Evolutionary conservation across 73 alveolate species (phyloP).

Genomic region (Paramecium biaurelia): DNA sequence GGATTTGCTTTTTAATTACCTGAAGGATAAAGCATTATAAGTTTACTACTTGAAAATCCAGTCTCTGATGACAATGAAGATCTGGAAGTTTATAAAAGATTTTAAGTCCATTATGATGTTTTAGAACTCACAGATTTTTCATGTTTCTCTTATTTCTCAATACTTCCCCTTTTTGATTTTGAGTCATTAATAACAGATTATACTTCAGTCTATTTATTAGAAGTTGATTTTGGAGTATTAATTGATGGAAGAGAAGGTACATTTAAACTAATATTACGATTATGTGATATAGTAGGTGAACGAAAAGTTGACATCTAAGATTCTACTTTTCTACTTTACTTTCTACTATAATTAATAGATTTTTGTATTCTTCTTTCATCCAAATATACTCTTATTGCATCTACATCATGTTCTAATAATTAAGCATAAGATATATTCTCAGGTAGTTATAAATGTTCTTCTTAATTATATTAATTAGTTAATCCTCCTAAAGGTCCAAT

Average conservation of each 20-base stretch:
- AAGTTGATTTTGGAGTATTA: not conserved
- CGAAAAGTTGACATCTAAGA: not conserved
- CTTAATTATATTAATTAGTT: not conserved
- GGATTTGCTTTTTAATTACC: not conserved
- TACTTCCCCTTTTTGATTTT: not conserved
- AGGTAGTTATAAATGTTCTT: not conserved
- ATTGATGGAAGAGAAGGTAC: not conserved
- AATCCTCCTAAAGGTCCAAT: not conserved
- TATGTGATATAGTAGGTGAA: not conserved
- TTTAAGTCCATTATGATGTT: not conserved
- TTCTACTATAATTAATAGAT: not conserved
- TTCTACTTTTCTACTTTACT: not conserved
- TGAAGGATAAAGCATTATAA: not conserved
- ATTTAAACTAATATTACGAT: not conserved
- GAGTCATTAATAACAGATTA: not conserved
- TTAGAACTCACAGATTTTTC: not conserved
- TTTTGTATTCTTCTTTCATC: not conserved
- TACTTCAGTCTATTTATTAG: not conserved
- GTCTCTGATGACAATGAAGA: not conserved
- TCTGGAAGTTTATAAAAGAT: not conserved
- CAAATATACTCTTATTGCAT: not conserved
- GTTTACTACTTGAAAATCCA: conserved; percentile 11
- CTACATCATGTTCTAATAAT: not conserved
- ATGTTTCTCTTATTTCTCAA: not conserved
- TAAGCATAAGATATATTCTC: not conserved